Conservation (phyloP, 345 rosid species). For the Syzygium oleosum region DNA sequence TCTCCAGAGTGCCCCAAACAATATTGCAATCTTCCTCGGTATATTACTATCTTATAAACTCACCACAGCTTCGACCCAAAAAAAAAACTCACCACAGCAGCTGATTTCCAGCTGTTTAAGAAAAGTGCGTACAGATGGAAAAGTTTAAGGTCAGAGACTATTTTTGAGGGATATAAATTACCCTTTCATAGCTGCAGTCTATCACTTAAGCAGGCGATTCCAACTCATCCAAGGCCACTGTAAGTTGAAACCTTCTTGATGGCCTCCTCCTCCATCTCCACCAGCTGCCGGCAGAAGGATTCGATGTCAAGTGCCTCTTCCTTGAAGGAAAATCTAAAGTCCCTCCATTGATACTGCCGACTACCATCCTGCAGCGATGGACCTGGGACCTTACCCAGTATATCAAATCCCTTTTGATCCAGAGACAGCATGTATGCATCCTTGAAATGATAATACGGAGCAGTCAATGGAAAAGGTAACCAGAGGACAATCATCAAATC, state of each 20-base stretch:
- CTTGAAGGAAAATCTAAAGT: constrained; percentile 49
- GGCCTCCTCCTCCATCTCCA: constrained; percentile 66
- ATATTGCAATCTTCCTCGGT: neutral
- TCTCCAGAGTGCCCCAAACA: neutral
- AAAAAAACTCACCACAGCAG: too few relatives aligned
- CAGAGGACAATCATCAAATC: neutral
- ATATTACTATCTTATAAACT: neutral
- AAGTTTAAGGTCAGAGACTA: neutral
- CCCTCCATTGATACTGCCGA: constrained; percentile 51
- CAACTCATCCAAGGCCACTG: constrained; percentile 37
- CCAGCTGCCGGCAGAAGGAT: constrained; percentile 49
- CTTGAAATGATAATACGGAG: constrained; percentile 13
- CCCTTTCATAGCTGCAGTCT: neutral
- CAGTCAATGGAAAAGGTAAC: neutral
- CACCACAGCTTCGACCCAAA: too few relatives aligned
- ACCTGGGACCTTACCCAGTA: constrained; percentile 48
- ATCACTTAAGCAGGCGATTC: neutral
- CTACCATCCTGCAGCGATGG: constrained; percentile 9
- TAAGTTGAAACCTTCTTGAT: constrained; percentile 45
- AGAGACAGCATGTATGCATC: constrained; percentile 56
- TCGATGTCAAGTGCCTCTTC: constrained; percentile 47
- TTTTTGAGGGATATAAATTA: neutral
- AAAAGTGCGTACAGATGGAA: neutral
- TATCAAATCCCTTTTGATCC: constrained; percentile 52
- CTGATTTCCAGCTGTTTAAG: too few relatives aligned